Conservation (phyloP, 345 rosid genomes). For the Salix caprea region DNA sequence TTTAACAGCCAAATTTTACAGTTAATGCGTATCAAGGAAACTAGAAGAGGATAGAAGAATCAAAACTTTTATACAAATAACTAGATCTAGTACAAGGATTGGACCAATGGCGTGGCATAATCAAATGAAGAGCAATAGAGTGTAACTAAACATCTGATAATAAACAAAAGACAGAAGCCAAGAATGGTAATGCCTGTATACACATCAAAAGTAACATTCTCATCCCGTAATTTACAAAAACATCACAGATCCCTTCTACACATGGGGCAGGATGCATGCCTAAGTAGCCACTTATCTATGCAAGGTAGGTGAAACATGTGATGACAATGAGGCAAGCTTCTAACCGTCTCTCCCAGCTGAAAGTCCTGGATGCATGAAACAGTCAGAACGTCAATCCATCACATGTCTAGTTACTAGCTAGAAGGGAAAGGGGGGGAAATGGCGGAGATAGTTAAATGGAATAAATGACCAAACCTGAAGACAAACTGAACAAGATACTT, state of each 20-base stretch:
- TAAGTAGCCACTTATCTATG: constrained; percentile 92
- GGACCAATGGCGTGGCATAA: neutral
- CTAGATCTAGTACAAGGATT: constrained; percentile 20
- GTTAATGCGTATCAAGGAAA: neutral
- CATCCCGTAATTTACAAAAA: constrained; percentile 17
- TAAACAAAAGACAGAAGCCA: constrained; percentile 15
- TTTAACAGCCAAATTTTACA: neutral
- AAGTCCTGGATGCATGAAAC: constrained; percentile 60
- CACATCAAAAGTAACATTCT: constrained; percentile 17
- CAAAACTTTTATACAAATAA: constrained; percentile 43
- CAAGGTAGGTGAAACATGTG: constrained; percentile 96
- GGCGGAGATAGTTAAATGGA: neutral
- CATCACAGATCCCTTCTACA: constrained; percentile 85
- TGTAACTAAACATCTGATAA: constrained; percentile 3
- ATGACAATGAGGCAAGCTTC: constrained; percentile 94
- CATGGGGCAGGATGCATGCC: constrained; percentile 90
- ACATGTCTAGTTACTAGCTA: neutral
- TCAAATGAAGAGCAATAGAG: constrained; percentile 6
- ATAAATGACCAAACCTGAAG: constrained; percentile 66
- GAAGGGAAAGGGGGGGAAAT: neutral
- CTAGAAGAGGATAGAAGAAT: neutral
- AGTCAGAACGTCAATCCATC: constrained; percentile 1
- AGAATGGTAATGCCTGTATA: constrained; percentile 7
- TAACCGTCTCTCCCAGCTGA: constrained; percentile 79
- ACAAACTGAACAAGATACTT: constrained; percentile 84